Conservation (phyloP, 2,329 filamentous ascomycete species). For the Periconia sp. region DNA sequence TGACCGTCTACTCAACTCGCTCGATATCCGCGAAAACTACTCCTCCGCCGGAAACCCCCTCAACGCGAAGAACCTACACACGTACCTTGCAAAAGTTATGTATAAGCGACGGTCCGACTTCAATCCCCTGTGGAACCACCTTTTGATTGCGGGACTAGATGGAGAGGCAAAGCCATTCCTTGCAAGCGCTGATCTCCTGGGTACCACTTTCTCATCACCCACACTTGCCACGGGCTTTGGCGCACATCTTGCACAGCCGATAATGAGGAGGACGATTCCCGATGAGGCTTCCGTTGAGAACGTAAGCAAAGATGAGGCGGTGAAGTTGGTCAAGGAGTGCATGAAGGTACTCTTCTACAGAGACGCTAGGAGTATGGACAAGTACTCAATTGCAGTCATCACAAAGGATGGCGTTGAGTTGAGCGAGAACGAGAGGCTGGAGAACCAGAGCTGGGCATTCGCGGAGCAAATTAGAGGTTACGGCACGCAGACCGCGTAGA, state of each 20-base stretch:
- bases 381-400: constrained; percentile 87
- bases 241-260: constrained; percentile 86
- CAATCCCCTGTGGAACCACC: constrained; percentile 95
- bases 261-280: constrained; percentile 80
- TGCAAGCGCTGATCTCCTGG: constrained; percentile 85
- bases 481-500: constrained; percentile 68
- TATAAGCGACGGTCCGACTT: constrained; percentile 95
- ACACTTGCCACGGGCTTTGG: constrained; percentile 93
- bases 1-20: constrained; percentile 82
- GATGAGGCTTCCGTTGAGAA: constrained; percentile 76
- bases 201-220: constrained; percentile 86
- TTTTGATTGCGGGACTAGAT: constrained; percentile 81
- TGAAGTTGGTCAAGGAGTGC: constrained; percentile 82
- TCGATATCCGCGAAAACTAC: constrained; percentile 90
- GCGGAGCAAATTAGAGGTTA: constrained; percentile 94
- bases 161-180: constrained; percentile 86
- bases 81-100: constrained; percentile 92
- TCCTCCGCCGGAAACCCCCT: constrained; percentile 59
- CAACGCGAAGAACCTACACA: constrained; percentile 92
- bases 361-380: constrained; percentile 88
- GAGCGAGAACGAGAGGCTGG: constrained; percentile 81
- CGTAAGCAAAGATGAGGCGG: constrained; percentile 75
- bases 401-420: constrained; percentile 85
- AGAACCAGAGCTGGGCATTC: constrained; percentile 97
- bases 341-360: constrained; percentile 99